Percentiles rank a stretch among this genome's conserved stretches.
Conservation (phyloP, 2,329 filamentous ascomycete species). For the Xenoacremonium recifei region DNA sequence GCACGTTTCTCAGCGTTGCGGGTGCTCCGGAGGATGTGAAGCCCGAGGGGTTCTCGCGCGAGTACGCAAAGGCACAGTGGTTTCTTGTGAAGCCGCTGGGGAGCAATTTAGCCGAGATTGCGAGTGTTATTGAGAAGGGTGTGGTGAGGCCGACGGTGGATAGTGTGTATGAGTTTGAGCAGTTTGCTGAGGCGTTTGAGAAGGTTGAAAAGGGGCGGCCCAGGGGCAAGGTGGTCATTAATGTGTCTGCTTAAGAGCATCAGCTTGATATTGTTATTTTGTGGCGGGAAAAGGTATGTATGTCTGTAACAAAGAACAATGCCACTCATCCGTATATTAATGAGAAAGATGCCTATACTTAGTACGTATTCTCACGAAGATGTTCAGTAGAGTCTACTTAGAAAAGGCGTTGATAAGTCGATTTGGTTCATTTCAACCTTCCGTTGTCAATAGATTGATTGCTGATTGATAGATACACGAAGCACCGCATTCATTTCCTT, state of each 20-base stretch:
- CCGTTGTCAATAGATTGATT: too few species aligned
- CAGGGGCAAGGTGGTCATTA: constrained; percentile 40
- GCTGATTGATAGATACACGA: too few species aligned
- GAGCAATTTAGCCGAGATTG: constrained; percentile 33
- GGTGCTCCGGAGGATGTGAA: constrained; percentile 27
- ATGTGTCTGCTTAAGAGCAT: constrained; percentile 18
- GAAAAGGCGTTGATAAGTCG: too few species aligned
- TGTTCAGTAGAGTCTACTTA: too few species aligned
- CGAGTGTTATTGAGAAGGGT: constrained; percentile 32
- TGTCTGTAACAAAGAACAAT: too few species aligned
- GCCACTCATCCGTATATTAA: too few species aligned
- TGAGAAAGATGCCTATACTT: too few species aligned
- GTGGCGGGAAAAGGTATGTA: too few species aligned
- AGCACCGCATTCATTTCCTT: too few species aligned
- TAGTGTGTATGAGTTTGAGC: constrained; percentile 36
- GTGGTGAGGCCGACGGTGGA: constrained; percentile 34
- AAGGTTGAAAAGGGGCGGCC: constrained; percentile 33
- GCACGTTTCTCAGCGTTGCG: constrained; percentile 32
- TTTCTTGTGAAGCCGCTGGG: constrained; percentile 38
- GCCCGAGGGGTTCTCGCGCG: constrained; percentile 28
- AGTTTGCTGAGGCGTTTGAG: constrained; percentile 37
- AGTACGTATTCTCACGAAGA: too few species aligned
- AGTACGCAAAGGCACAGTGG: constrained; percentile 29
- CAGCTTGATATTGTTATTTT: too few species aligned
- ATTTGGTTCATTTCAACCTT: too few species aligned